Base-by-base conservation (phyloP, 2,329 filamentous ascomycete species). In the Colletotrichum chlorophyti region DNA sequence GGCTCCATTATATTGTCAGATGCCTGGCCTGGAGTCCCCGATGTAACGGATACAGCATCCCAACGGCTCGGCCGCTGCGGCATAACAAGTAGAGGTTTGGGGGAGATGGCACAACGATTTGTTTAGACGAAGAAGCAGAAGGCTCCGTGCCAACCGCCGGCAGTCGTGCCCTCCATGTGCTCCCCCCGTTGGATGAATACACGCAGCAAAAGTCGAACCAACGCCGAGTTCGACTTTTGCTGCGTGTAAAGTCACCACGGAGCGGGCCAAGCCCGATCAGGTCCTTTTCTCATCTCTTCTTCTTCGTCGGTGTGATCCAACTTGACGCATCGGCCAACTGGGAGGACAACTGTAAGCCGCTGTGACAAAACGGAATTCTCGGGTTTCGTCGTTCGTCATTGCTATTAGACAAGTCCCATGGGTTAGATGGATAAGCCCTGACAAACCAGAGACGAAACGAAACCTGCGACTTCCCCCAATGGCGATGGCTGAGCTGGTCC, bases 341-440 rank as follows among this genome's bases (percentile, higher is more conserved):
- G 40, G 32, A 53, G 27, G 34, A 15, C 40, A 38, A 34, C 49
- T 53, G 41, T 35, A 17, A 37, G 49, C n/a, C n/a, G n/a, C 21
- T 53, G 34, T 42, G 34, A 58, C 54, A 41, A 53, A 58, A 47
- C 54, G 21, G 35, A 11, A 35, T 26, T 17, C 26, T 57, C 26
- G 46, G 43, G 10, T 45, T 52, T 21, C 38, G 23, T 42, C 31
- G 31, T 11, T 24, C 21, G 5, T 34, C 12, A 42, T n/a, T n/a
- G n/a, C n/a, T n/a, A n/a, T 48, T 35, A 23, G 19, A 37, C 26
- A 24, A 23, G 5, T 21, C 8, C 15, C 7, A 12, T 27, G 29
- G 42, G 26, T 54, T 27, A 59, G 53, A 52, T 55, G 51, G 41
- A 49, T 55, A 32, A 40, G 43, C 55, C 51, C 55, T 59, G 55